Conservation (phyloP, 352 stramenopile genomes). For the Peronospora farinosa region DNA sequence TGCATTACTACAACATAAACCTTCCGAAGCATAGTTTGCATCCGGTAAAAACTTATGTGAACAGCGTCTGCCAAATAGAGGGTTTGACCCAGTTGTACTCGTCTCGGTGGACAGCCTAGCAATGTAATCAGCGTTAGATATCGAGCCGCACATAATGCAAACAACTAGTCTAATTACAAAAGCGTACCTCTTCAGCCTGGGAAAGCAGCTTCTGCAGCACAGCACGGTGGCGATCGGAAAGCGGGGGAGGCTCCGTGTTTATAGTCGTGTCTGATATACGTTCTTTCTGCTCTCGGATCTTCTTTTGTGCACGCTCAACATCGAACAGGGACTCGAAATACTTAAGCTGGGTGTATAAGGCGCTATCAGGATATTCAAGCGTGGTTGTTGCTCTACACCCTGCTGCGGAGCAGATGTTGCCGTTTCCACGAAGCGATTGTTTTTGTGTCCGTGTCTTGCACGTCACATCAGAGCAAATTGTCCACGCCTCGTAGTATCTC, state of each 20-base stretch:
- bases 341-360: constrained; percentile 95
- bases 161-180: not conserved
- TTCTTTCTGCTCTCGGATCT: constrained; percentile 63
- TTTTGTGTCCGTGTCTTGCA: constrained; percentile 94
- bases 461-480: constrained; percentile 92
- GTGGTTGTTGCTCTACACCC: constrained; percentile 89
- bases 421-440: constrained; percentile 89
- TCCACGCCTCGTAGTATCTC: constrained; percentile 86
- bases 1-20: constrained; percentile 19
- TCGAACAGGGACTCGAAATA: constrained; percentile 96
- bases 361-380: constrained; percentile 85
- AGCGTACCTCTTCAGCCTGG: constrained; percentile 66
- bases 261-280: constrained; percentile 19
- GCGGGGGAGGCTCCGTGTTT: constrained; percentile 33
- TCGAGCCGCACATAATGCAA: not conserved
- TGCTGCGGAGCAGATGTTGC: constrained; percentile 88
- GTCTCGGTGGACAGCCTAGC: constrained; percentile 67
- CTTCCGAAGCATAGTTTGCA: not conserved
- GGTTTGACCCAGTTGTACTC: constrained; percentile 93
- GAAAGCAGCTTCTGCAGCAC: constrained; percentile 75
- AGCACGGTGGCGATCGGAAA: constrained; percentile 61
- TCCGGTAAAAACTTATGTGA: constrained; percentile 38
- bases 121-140: constrained; percentile 6
- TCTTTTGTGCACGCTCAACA: constrained; percentile 83
- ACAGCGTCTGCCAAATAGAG: constrained; percentile 84